Conservation (phyloP, 176 grass and related monocot species). For the Eragrostis curvula region DNA sequence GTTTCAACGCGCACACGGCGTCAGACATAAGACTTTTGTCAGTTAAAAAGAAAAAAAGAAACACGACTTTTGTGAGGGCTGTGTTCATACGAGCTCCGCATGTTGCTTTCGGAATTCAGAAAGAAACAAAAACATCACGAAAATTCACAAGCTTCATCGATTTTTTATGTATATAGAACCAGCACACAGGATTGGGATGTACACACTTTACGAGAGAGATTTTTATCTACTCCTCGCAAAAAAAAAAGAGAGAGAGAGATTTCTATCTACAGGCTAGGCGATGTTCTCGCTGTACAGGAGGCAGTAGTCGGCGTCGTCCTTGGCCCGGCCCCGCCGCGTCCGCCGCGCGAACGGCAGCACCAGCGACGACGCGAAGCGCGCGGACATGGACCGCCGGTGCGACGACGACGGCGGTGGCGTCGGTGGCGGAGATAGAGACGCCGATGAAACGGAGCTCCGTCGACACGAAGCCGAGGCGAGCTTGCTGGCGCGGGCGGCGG, state of each 20-base stretch:
- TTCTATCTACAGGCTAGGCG: not conserved
- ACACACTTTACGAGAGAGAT: too few relatives aligned
- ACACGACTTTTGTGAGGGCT: too few relatives aligned
- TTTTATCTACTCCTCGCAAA: not conserved
- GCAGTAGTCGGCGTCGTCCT: slow-evolving; percentile 40
- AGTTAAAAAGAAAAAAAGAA: too few relatives aligned
- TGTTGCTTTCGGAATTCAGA: too few relatives aligned
- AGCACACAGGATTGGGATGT: too few relatives aligned
- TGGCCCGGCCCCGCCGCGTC: slow-evolving; percentile 14
- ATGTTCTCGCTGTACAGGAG: slow-evolving; percentile 29
- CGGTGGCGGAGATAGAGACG: not conserved
- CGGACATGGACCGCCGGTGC: slow-evolving; percentile 50
- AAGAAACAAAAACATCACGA: too few relatives aligned
- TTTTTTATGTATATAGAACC: too few relatives aligned
- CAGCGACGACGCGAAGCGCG: slow-evolving; percentile 49
- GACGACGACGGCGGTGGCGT: not conserved
- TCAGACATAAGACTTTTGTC: too few relatives aligned
- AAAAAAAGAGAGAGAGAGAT: too few relatives aligned
- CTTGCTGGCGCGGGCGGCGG: slow-evolving; percentile 6
- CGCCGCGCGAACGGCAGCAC: slow-evolving; percentile 31
- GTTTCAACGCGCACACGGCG: too few relatives aligned
- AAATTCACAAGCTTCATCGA: too few relatives aligned
- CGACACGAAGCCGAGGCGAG: slow-evolving; percentile 11
- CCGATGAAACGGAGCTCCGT: not conserved
- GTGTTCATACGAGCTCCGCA: too few relatives aligned